Conservation (phyloP, 2,329 filamentous ascomycete species). For the Penicillium sp. region DNA sequence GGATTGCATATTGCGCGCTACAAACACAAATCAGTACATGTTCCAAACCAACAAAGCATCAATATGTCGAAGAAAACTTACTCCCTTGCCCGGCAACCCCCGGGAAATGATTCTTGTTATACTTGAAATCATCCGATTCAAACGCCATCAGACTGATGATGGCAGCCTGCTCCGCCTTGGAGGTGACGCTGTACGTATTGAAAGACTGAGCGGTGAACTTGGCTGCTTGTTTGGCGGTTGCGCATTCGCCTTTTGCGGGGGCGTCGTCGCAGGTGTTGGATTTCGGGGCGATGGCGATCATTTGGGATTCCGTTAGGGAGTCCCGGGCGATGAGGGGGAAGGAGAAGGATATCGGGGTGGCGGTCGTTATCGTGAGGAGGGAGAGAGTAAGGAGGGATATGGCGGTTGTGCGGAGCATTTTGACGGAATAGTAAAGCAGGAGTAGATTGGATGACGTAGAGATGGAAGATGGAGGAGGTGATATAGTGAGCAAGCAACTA, state of each 20-base stretch:
- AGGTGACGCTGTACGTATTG: conserved; percentile 55
- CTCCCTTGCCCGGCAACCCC: conserved; percentile 65
- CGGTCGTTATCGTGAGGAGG: neutral
- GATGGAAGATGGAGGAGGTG: neutral
- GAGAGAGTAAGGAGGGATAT: neutral
- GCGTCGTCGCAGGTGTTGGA: conserved; percentile 55
- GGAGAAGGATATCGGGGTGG: conserved; percentile 6
- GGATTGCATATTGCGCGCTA: conserved; percentile 63
- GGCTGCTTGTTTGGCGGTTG: conserved; percentile 62
- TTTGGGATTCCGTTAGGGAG: conserved; percentile 29
- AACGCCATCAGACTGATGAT: conserved; percentile 68
- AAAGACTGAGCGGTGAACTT: conserved; percentile 58
- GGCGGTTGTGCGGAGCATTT: conserved; percentile 1
- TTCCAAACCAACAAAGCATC: no score
- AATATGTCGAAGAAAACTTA: conserved; percentile 20
- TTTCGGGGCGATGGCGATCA: conserved; percentile 54
- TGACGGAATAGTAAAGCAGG: neutral
- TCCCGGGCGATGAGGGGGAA: conserved; percentile 16
- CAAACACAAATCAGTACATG: neutral
- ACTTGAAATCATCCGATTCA: conserved; percentile 69
- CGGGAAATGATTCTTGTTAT: conserved; percentile 65
- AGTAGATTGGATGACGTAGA: neutral
- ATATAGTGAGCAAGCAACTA: no score
- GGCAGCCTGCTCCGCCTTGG: conserved; percentile 63
- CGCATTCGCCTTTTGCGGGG: conserved; percentile 58